phyloP scores from a whole-genome alignment of 2,329 filamentous ascomycete species.

The Trichoderma harzianum region DNA sequence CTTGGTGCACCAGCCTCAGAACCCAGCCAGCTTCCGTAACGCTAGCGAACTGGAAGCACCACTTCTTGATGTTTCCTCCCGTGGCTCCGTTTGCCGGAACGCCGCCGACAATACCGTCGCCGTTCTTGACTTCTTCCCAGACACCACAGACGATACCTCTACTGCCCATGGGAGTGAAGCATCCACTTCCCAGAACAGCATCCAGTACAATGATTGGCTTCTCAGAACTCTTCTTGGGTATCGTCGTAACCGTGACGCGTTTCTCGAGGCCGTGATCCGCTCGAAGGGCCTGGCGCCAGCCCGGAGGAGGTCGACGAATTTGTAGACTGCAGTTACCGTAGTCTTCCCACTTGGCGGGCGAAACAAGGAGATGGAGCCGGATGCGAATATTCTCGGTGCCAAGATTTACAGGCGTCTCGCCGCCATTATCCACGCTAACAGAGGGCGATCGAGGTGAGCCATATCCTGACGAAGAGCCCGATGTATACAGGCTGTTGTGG shows the following conservation, averaged over 20 bases:
- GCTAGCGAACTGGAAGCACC: slow-evolving; percentile 60
- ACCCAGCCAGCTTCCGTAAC: slow-evolving; percentile 54
- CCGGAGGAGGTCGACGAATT: slow-evolving; percentile 70
- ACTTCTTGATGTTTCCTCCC: slow-evolving; percentile 57
- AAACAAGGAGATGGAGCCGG: slow-evolving; percentile 76
- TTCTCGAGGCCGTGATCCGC: slow-evolving; percentile 72
- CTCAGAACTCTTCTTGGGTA: slow-evolving; percentile 59
- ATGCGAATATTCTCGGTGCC: slow-evolving; percentile 72
- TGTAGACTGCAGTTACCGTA: slow-evolving; percentile 80
- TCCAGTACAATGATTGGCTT: slow-evolving; percentile 68
- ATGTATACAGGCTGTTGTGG: slow-evolving; percentile 60
- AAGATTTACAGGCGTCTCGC: slow-evolving; percentile 59
- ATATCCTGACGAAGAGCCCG: slow-evolving; percentile 51
- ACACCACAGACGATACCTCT: slow-evolving; percentile 87
- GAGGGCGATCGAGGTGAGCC: slow-evolving; percentile 54
- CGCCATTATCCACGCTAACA: slow-evolving; percentile 51
- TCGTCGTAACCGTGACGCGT: slow-evolving; percentile 73
- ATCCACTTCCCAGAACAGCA: slow-evolving; percentile 77
- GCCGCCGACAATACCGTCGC: slow-evolving; percentile 52
- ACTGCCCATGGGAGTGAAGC: slow-evolving; percentile 78
- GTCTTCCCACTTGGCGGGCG: slow-evolving; percentile 81
- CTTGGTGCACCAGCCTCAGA: slow-evolving; percentile 54
- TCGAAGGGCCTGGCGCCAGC: slow-evolving; percentile 55
- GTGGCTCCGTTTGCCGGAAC: slow-evolving; percentile 51
- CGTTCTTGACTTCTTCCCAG: slow-evolving; percentile 72